Base-by-base conservation (phyloP, 495 filamentous ascomycete genomes). In the Penicillium cosmopolitanum region DNA sequence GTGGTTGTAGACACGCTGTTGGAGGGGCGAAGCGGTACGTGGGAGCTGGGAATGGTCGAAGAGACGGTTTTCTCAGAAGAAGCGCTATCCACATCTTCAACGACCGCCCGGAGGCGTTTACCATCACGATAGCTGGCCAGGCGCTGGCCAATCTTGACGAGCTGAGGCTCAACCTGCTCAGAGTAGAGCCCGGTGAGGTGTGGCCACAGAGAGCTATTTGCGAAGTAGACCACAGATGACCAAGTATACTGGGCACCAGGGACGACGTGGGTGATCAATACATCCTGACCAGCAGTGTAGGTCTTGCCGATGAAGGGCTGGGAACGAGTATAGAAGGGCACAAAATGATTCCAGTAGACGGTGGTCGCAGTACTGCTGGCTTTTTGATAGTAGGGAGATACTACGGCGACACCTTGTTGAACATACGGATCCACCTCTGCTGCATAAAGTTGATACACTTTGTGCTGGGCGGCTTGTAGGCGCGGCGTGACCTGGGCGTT, bases 111-210 rank as follows among this genome's bases (percentile, higher is more conserved):
- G 15, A 89, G 59, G 53, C 81, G 84, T 65, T 83, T 86, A 3
- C 82, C 84, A 57, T 92, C 88, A 12, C 82, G 84, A 73, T 97
- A 93, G 57, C 90, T 83, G 6, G 93, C 95, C 15, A 98, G 82
- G 10, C 94, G 84, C 75, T 97, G 89, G 13, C 91, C 87, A 61
- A 99, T 98, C 62, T 92, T 89, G 50, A 95, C 85, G 1, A 99
- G 82, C 69, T 99, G 95, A 11, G 96, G 96, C 74, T 97, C 93
- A 8, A 99, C 94, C 63, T 94, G 95, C 68, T 95, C 85, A 34
- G 87, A 87, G 64, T 96, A 97, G 11, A 96, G 74, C 23, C 91
- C 82, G 28, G 87, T 82, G 7, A 97, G 21, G 64, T 87, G 86
- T 8, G 93, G 93, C 89, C 89, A 95, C 12, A 96, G 65, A 2